Evolutionary conservation across 2,329 filamentous ascomycete species (phyloP).

Genomic region (Penicillium sp.): DNA sequence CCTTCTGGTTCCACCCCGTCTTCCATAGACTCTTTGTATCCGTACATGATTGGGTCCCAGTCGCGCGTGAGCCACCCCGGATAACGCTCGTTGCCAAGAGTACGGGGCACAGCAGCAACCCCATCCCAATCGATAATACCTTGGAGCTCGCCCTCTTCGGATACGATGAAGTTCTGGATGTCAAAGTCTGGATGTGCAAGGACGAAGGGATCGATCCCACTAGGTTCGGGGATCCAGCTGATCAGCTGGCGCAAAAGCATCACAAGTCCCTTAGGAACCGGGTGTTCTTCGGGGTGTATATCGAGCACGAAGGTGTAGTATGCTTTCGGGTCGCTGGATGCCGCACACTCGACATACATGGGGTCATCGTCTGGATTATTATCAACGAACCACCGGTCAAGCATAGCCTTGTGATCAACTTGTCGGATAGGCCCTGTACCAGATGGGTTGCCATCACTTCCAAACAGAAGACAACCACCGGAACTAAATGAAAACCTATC

Average conservation of each 20-base stretch:
- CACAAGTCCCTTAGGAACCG: slow-evolving; percentile 2
- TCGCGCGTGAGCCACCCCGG: slow-evolving; percentile 23
- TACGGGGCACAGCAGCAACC: slow-evolving; percentile 20
- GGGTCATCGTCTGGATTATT: slow-evolving; percentile 11
- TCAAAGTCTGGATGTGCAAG: slow-evolving; percentile 29
- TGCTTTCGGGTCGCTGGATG: slow-evolving; percentile 6
- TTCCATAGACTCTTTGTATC: slow-evolving; percentile 10
- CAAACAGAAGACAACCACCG: slow-evolving; percentile 10
- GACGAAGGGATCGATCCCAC: slow-evolving; percentile 13
- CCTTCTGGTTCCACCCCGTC: slow-evolving; percentile 14
- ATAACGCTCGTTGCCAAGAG: slow-evolving; percentile 21
- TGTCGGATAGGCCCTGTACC: background rate
- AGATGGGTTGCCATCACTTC: slow-evolving; percentile 4
- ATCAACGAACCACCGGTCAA: slow-evolving; percentile 10
- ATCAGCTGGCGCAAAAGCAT: slow-evolving; percentile 3
- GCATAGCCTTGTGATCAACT: slow-evolving; percentile 11
- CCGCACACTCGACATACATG: slow-evolving; percentile 11
- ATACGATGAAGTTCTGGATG: slow-evolving; percentile 31
- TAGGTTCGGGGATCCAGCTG: slow-evolving; percentile 14
- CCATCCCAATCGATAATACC: slow-evolving; percentile 32
- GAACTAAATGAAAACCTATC: slow-evolving; percentile 13
- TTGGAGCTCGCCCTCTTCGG: slow-evolving; percentile 23
- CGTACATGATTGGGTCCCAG: slow-evolving; percentile 23
- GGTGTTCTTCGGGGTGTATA: background rate
- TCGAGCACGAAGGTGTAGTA: slow-evolving; percentile 9